These are phyloP conservation scores for Scenedesmus sp. DNA, from an alignment of 163 green algal species.

Conservation along the genomic window DNA sequence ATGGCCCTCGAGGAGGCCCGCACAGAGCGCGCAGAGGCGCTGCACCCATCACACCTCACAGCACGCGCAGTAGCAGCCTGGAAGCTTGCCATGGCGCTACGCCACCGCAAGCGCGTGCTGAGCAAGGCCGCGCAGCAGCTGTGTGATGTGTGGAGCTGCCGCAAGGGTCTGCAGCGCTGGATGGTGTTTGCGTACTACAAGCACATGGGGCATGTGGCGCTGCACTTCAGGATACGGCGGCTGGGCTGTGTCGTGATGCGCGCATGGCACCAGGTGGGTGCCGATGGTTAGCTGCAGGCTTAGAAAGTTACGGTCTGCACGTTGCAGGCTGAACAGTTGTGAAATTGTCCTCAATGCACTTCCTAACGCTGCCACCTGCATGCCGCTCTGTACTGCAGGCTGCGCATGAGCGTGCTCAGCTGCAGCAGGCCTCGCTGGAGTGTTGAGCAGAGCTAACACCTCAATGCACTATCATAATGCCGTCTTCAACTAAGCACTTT, in stretches of 20 bases:
- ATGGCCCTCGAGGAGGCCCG: background rate
- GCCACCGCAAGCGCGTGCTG: constrained; percentile 38
- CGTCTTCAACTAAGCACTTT: too few relatives aligned
- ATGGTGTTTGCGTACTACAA: constrained; percentile 39
- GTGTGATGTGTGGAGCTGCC: background rate
- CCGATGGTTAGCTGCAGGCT: too few relatives aligned
- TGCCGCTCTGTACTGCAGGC: too few relatives aligned
- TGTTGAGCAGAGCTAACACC: too few relatives aligned
- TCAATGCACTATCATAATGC: too few relatives aligned
- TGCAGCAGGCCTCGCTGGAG: too few relatives aligned
- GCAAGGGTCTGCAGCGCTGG: constrained; percentile 41
- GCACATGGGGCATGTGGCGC: constrained; percentile 46
- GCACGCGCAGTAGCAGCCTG: constrained; percentile 18
- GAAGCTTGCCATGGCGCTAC: constrained; percentile 25
- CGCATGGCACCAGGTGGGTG: constrained; percentile 38
- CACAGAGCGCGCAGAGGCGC: background rate
- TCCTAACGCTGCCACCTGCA: too few relatives aligned
- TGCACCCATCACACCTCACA: background rate
- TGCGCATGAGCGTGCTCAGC: too few relatives aligned
- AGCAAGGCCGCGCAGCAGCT: background rate
- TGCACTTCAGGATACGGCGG: constrained; percentile 50
- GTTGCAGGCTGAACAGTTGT: too few relatives aligned
- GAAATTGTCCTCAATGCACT: too few relatives aligned
- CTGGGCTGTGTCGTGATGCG: constrained; percentile 43
- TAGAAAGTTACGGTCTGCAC: too few relatives aligned